A percentile compares a stretch with the other conserved stretches of the same genome.
These are phyloP conservation scores for Diaporthe sp. DNA, from an alignment of 2,329 filamentous ascomycete species.

Conservation along the genomic window DNA sequence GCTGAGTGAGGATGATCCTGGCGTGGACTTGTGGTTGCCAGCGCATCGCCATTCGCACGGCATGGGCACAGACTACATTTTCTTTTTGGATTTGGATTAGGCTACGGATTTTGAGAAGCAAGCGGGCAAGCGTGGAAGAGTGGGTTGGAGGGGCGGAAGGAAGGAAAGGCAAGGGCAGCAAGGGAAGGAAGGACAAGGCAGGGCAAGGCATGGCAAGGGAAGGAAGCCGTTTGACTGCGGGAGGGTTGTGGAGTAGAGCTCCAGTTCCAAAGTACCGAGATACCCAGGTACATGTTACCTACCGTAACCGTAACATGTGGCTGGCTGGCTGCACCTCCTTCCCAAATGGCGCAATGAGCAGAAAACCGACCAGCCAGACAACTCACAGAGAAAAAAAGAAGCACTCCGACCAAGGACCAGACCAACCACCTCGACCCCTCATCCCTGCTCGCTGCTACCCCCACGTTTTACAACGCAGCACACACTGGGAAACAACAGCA, in stretches of 20 bases:
- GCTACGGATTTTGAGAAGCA: background rate
- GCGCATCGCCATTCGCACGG: slow-evolving; percentile 1
- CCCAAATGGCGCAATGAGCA: slow-evolving; percentile 4
- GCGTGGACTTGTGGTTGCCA: slow-evolving; percentile 10
- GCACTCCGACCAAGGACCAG: background rate
- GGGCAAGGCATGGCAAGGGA: background rate
- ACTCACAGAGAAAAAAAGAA: background rate
- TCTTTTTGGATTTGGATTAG: background rate
- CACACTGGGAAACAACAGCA: background rate
- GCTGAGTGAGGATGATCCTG: slow-evolving; percentile 25
- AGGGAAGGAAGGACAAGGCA: background rate
- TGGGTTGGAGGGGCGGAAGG: background rate
- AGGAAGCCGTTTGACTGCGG: background rate
- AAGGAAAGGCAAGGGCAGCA: background rate
- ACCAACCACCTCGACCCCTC: slow-evolving; percentile 4
- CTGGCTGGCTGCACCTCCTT: slow-evolving; percentile 7
- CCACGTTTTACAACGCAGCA: slow-evolving; percentile 26
- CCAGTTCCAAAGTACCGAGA: background rate
- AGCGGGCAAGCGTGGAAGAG: background rate
- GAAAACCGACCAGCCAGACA: background rate
- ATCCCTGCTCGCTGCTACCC: slow-evolving; percentile 19
- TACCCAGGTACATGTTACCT: background rate
- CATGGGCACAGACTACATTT: background rate
- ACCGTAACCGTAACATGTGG: background rate
- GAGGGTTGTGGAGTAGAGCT: background rate